These are phyloP conservation scores for Talaromyces sp. DNA, from an alignment of 2,329 filamentous ascomycete species.

Conservation along the genomic window DNA sequence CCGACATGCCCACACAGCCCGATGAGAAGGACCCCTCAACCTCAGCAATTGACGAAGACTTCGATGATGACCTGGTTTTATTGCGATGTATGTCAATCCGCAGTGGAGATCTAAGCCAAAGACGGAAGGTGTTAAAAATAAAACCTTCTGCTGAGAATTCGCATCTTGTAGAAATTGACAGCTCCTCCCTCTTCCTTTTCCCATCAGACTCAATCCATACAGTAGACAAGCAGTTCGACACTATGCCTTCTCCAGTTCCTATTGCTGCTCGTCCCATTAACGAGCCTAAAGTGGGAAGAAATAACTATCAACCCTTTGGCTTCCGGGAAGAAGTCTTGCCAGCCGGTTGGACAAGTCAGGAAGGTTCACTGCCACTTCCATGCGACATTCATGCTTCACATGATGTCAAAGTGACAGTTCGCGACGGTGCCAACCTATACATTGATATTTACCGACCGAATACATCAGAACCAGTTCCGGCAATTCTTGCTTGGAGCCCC, in stretches of 20 bases:
- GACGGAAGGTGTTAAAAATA: not conserved
- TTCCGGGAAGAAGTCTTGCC: not conserved
- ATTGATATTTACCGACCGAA: not conserved
- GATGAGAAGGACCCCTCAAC: not conserved
- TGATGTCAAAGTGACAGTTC: not conserved
- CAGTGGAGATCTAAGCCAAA: not conserved
- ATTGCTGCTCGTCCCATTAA: not conserved
- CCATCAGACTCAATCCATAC: not conserved
- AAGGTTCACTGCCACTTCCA: not conserved
- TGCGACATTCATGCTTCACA: not conserved
- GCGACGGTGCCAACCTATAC: not conserved
- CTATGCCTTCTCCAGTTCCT: not conserved
- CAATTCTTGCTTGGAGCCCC: not conserved
- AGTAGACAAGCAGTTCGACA: not conserved
- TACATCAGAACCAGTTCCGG: not conserved
- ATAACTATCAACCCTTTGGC: not conserved
- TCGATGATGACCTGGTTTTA: not conserved
- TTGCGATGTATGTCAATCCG: not conserved
- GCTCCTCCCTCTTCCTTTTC: not conserved
- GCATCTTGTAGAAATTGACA: not conserved
- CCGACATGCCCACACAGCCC: not conserved
- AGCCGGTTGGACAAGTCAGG: not conserved
- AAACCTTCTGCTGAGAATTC: not conserved
- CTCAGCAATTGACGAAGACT: not conserved
- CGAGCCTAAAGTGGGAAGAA: not conserved